Evolutionary conservation across 345 rosid species (phyloP), one percentile per base, ranked within the genome.

Genomic region (Mallotus nudiflorus): DNA sequence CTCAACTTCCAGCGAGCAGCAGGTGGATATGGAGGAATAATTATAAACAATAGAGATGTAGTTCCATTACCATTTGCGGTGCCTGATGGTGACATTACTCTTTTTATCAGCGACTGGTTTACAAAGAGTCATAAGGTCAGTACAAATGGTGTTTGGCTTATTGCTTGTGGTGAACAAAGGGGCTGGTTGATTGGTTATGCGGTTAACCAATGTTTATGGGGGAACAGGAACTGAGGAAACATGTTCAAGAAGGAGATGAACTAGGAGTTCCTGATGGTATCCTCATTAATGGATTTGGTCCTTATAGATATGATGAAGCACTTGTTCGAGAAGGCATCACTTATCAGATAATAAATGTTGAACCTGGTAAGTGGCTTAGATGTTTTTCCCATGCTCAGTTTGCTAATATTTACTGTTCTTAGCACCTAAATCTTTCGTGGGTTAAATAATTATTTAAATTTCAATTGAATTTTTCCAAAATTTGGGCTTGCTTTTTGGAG

Each of bases 241-340:
- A 85, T 68, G 77, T 91, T 70, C 91, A 91, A 79, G 77, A 80
- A 40, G 86, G 83, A 62, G 72, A 50, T 52, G 84, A 82, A 74
- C 77, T 87, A 64, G 91, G 94, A 75, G 80, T 73, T 84, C 96
- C 98, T 15, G 90, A 88, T 67, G 97, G 97, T 64, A 68, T 89
- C 75, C 68, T 91, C 57, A 85, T 93, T 6, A 93, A 93, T 69
- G 97, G 98, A 54, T 70, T 88, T 37, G 96, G 98, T 61, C 97
- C 98, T 9, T 91, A 84, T 77, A 85, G 82, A 61, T 91, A 87
- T 70, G 88, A 82, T 62, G 77, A 70, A 3, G 74, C 81, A 27
- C 75, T 86, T 44, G 88, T 89, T 75, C 79, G 72, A 5, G 82
- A 78, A 45, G 87, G 85, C 65, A 80, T 82, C 72, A 48, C 87